phyloP scores from a whole-genome alignment of 345 rosid genomes.

The Bretschneidera sinensis region DNA sequence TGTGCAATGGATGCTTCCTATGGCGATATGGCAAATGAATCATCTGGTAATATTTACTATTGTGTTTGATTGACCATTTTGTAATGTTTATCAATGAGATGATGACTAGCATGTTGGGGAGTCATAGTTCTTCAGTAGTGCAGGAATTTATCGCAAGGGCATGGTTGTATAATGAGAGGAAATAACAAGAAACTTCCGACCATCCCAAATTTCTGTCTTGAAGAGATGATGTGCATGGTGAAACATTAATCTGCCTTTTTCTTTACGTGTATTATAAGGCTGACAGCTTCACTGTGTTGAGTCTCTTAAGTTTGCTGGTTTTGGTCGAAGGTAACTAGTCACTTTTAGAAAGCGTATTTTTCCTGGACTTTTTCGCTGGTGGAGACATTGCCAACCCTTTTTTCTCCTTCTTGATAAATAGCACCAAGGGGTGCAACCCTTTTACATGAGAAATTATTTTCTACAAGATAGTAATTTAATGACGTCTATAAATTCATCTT shows the following conservation, averaged over 20 bases:
- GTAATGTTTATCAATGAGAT: neutral
- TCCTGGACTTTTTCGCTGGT: neutral
- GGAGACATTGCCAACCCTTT: neutral
- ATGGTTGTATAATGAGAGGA: neutral
- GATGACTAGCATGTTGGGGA: neutral
- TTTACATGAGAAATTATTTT: no score
- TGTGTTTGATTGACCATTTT: conserved; percentile 1
- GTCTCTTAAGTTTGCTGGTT: neutral
- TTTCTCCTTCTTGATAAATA: no score
- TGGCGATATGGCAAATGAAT: conserved; percentile 53
- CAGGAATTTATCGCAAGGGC: neutral
- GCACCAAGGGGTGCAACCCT: no score
- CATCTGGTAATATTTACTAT: conserved; percentile 36
- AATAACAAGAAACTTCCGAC: neutral
- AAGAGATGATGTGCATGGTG: conserved; percentile 9
- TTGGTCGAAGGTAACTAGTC: conserved; percentile 8
- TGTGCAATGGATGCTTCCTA: conserved; percentile 79
- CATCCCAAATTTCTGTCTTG: neutral
- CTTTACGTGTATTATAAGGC: no score
- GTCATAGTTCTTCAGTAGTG: neutral
- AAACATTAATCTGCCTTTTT: neutral
- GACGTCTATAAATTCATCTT: no score
- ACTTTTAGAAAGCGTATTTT: neutral
- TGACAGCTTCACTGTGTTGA: neutral
- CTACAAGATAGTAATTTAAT: no score